Percentiles rank a stretch among this genome's conserved stretches.
Conservation (phyloP, 805 yeast species). For the Saccharomycopsis amapae region DNA sequence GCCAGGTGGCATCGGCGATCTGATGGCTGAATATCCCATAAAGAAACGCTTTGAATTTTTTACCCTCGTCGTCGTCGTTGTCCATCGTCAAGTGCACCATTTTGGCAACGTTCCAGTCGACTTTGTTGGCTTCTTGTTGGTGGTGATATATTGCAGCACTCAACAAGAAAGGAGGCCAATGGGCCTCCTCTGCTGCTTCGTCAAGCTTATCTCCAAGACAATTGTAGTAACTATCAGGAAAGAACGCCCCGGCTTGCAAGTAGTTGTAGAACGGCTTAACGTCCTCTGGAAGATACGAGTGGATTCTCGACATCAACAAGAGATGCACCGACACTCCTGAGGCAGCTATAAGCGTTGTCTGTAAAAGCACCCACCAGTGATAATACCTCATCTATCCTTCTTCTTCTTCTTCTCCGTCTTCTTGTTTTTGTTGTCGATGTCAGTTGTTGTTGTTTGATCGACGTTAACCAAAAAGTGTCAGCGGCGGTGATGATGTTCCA, state of each 20-base stretch:
- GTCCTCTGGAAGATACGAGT: constrained; percentile 30
- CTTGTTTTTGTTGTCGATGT: no score
- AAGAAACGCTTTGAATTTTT: constrained; percentile 44
- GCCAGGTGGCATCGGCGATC: constrained; percentile 62
- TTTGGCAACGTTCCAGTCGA: background rate
- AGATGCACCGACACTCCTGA: constrained; percentile 28
- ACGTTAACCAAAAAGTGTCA: background rate
- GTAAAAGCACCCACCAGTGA: no score
- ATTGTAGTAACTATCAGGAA: constrained; percentile 62
- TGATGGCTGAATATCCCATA: constrained; percentile 58
- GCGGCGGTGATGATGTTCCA: background rate
- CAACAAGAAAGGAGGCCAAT: constrained; percentile 62
- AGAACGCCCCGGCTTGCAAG: constrained; percentile 55
- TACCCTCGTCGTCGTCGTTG: background rate
- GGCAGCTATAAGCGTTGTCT: no score
- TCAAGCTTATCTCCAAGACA: constrained; percentile 47
- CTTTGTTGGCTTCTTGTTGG: constrained; percentile 20
- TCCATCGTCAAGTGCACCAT: background rate
- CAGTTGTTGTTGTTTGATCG: no score
- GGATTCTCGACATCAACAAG: constrained; percentile 30
- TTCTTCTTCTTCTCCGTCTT: no score
- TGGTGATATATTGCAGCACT: constrained; percentile 40
- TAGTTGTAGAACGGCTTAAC: constrained; percentile 28
- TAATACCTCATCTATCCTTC: no score
- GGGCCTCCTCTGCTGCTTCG: constrained; percentile 52